A percentile compares a stretch with the other conserved stretches of the same genome.
Conservation (phyloP, 2,329 filamentous ascomycete species). For the Aspergillus flavus region DNA sequence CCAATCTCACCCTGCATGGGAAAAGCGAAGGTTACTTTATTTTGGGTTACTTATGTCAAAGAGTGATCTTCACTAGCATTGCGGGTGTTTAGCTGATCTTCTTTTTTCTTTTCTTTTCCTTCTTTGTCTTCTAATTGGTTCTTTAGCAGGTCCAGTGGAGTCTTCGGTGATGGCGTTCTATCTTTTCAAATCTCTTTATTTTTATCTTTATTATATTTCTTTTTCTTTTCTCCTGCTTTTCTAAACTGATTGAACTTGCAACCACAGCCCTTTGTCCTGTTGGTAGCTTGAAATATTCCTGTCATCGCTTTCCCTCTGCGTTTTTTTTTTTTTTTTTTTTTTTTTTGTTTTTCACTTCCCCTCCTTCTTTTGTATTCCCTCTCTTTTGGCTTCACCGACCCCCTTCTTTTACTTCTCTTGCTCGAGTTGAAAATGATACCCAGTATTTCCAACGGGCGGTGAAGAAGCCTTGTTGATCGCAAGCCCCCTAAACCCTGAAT, state of each 20-base stretch:
- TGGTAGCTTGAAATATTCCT: neutral
- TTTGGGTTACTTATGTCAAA: neutral
- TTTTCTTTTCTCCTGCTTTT: neutral
- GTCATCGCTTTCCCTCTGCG: neutral
- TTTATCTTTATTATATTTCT: neutral
- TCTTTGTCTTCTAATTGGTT: neutral
- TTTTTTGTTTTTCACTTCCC: too few relatives aligned
- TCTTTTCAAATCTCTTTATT: neutral
- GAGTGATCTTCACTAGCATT: neutral
- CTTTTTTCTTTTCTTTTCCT: neutral
- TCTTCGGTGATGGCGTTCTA: neutral
- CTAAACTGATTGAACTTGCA: neutral
- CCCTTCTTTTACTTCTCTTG: neutral
- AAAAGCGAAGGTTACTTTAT: neutral
- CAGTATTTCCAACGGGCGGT: neutral
- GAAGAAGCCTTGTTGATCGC: neutral
- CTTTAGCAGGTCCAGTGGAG: neutral
- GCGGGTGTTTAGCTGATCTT: neutral
- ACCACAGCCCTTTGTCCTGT: neutral
- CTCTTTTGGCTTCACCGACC: neutral
- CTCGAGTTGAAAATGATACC: neutral
- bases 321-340: too few relatives aligned
- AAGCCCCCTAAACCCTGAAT: neutral
- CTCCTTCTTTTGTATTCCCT: neutral
- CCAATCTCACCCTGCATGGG: neutral